Percentiles rank a stretch among this genome's conserved stretches.
Evolutionary conservation across 2,329 filamentous ascomycete genomes (phyloP).

Genomic region (Penicillium fuscoglaucum): DNA sequence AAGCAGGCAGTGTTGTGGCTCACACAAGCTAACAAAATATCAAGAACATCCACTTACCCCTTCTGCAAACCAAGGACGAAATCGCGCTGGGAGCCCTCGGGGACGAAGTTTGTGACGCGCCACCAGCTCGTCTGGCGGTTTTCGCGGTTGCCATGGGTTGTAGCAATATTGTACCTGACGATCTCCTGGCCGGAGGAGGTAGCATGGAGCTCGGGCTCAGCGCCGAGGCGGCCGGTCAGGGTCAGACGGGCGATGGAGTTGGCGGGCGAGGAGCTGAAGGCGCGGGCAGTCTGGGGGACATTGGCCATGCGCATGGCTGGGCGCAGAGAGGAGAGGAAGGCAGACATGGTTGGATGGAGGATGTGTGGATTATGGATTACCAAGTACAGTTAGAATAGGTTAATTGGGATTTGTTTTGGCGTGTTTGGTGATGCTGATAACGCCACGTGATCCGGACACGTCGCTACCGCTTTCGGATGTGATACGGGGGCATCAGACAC

Average conservation of each 20-base stretch:
- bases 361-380: background rate
- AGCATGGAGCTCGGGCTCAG: conserved; percentile 71
- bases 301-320: conserved; percentile 50
- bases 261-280: conserved; percentile 69
- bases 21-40: background rate
- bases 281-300: conserved; percentile 54
- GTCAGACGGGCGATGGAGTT: conserved; percentile 74
- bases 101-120: conserved; percentile 69
- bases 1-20: background rate
- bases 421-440: background rate
- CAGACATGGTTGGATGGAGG: conserved; percentile 29
- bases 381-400: background rate
- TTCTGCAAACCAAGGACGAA: conserved; percentile 73
- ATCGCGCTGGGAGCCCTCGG: conserved; percentile 68
- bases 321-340: conserved; percentile 57
- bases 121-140: conserved; percentile 85
- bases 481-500: background rate
- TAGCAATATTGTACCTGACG: conserved; percentile 74
- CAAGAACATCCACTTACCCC: conserved; percentile 64
- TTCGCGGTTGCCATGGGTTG: conserved; percentile 64
- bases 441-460: conserved; percentile 1
- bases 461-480: conserved; percentile 5
- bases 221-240: conserved; percentile 80
- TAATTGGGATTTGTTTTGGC: conserved; percentile 1
- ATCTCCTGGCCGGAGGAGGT: conserved; percentile 72